These are phyloP conservation scores for Soucietia sequanensis DNA, from an alignment of 805 yeast species.

Conservation along the genomic window DNA sequence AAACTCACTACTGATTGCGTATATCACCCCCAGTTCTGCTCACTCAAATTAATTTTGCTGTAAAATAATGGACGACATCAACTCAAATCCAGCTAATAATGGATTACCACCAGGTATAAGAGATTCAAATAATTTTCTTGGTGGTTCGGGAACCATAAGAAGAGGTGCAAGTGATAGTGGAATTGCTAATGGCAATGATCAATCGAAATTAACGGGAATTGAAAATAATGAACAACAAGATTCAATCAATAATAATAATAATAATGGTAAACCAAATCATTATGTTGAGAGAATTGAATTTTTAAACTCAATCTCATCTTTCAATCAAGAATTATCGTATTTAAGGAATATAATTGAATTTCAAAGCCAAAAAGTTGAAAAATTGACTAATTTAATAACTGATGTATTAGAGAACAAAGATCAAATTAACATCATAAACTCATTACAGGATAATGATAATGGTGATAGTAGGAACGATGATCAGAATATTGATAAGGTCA, in stretches of 20 bases:
- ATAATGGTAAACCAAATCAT: too few species aligned
- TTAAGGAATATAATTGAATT: slow-evolving; percentile 36
- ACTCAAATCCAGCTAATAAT: too few species aligned
- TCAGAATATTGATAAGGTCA: slow-evolving; percentile 12
- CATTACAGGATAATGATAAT: slow-evolving; percentile 25
- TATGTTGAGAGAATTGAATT: slow-evolving; percentile 1
- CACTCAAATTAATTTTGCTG: too few species aligned
- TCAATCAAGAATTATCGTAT: slow-evolving; percentile 33
- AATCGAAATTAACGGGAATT: too few species aligned
- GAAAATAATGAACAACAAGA: too few species aligned
- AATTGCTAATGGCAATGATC: too few species aligned
- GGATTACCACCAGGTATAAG: background rate
- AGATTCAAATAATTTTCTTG: slow-evolving; percentile 15
- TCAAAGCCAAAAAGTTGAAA: slow-evolving; percentile 38
- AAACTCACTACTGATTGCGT: too few species aligned
- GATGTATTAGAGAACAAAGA: slow-evolving; percentile 31
- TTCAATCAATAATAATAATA: too few species aligned
- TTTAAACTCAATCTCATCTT: slow-evolving; percentile 1
- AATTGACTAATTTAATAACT: slow-evolving; percentile 31
- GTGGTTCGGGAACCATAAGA: background rate
- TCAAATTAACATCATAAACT: slow-evolving; percentile 23
- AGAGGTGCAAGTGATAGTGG: too few species aligned
- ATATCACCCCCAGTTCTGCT: too few species aligned
- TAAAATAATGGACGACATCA: background rate
- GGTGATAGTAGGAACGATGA: slow-evolving; percentile 11